Base-by-base conservation (phyloP, 1,284 basidiomycete species). In the Tilletia caries region DNA sequence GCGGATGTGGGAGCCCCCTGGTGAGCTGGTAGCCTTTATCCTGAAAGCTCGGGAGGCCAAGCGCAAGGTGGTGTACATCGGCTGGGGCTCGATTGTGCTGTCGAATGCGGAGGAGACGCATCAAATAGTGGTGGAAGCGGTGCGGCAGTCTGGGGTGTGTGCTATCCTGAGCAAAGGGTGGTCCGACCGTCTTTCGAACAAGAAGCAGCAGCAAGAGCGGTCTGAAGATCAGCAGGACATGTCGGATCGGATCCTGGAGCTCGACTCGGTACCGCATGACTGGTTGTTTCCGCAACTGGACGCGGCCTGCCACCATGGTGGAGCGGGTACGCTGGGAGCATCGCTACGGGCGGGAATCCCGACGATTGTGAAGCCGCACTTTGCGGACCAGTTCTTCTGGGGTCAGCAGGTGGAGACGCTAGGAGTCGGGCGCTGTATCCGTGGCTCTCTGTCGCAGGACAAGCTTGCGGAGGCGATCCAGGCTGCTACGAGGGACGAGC, bases 11-110 rank as follows among this genome's bases (percentile, higher is more conserved):
- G 85, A 88, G 6, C 91, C 95, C 13, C 92, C 95, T 0, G 82
- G 87, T 6, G 91, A 90, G 52, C 87, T 98, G 8, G 84, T 92
- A 1, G 84, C 88, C 44, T 98, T 97, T 81, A 92, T 98, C 69
- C 88, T 91, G 67, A 85, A 86, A 37, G 92, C 94, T 4, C 90
- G 89, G 75, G 85, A 86, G 43, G 84, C 86, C 25, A 88, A 88
- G 70, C 92, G 92, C 87, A 97, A 95, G 85, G 87, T 98, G 34
- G 93, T 98, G 4, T 98, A 98, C 85, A 94, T 98, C 75, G 95
- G 95, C 32, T 98, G 97, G 82, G 95, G 95, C n/a, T 96, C 93
- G 71, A 95, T 97, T 72, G 93, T 98, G 65, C 95, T 98, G 25
- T 91, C 93, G 12, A 93, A 98, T 83, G 94, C 95, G 0, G 90